These are phyloP conservation scores for Aspergillus baeticus DNA, from an alignment of 495 filamentous ascomycete genomes.

Conservation along the genomic window DNA sequence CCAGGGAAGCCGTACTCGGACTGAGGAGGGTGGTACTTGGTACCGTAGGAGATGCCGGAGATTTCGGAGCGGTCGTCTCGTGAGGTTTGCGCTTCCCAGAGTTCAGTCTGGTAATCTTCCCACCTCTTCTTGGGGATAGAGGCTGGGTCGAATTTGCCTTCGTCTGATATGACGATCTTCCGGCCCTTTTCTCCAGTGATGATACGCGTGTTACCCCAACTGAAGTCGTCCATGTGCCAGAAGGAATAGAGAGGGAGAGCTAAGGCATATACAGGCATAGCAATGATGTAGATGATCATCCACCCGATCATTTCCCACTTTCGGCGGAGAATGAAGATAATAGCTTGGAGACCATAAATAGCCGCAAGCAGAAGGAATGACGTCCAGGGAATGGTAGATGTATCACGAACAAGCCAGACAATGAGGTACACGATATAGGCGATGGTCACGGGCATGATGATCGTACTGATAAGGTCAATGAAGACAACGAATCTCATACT, in stretches of 20 bases:
- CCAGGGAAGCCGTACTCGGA: conserved; percentile 49
- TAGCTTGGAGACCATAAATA: conserved; percentile 93
- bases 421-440: conserved; percentile 91
- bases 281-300: conserved; percentile 95
- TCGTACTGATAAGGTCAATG: conserved; percentile 84
- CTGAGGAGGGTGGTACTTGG: conserved; percentile 65
- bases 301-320: conserved; percentile 99
- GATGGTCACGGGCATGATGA: conserved; percentile 90
- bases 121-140: conserved; percentile 96
- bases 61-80: conserved; percentile 88
- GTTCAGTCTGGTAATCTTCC: conserved; percentile 97
- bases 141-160: conserved; percentile 95
- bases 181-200: conserved; percentile 94
- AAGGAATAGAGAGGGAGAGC: conserved; percentile 92
- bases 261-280: conserved; percentile 89
- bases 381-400: conserved; percentile 69
- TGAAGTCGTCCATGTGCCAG: conserved; percentile 99
- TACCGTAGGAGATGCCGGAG: conserved; percentile 88
- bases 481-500: conserved; percentile 99
- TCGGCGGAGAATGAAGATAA: conserved; percentile 93
- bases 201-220: conserved; percentile 94
- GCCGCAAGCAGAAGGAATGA: conserved; percentile 88
- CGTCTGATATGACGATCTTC: conserved; percentile 91
- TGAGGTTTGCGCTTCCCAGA: conserved; percentile 85
- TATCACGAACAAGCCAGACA: conserved; percentile 60